Base-by-base conservation (phyloP, 495 filamentous ascomycete species). In the Podospora conica region DNA sequence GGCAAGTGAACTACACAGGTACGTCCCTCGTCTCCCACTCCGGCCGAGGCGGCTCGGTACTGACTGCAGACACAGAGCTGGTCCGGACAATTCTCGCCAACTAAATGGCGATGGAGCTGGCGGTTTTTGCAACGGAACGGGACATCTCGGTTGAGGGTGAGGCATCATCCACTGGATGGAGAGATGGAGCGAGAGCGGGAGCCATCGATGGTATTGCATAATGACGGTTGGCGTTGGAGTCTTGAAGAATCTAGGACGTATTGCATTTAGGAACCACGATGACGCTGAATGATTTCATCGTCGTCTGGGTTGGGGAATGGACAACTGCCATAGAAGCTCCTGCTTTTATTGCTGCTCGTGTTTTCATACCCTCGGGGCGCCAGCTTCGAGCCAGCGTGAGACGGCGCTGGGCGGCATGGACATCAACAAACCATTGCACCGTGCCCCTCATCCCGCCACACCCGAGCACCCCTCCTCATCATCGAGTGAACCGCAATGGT, bases 1-100 rank as follows among this genome's bases (percentile, higher is more conserved):
- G 93, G 66, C 92, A 97, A 84, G 90, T 98, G 78, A 96, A 98
- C 80, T 98, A 98, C 77, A 93, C 88, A 56, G 93, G 92, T 94
- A 82, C 66, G 83, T 78, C 28, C 28, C 18, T 8, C 55, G 58
- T 11, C 53, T n/a, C n/a, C n/a, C n/a, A n/a, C n/a, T n/a, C 65
- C 40, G 56, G 61, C 23, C 27, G 21, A 64, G 29, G 3, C 27
- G 22, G 4, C 4, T 18, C 5, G 9, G 12, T 61, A 11, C 23
- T 59, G 57, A 20, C 4, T 3, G 1, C 9, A 24, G 25, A 12
- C 60, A 27, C 64, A 93, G 92, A 97, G 65, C 89, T 97, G 64
- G 93, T 97, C 69, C 91, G 92, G 71, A 96, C 91, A 48, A 96
- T 97, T 78, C 88, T 97, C 68, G 92, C 91, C 76, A 96, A 97